A percentile compares a stretch with the other conserved stretches of the same genome.
phyloP scores from a whole-genome alignment of 306 rosid genomes.

The Quercus glauca region DNA sequence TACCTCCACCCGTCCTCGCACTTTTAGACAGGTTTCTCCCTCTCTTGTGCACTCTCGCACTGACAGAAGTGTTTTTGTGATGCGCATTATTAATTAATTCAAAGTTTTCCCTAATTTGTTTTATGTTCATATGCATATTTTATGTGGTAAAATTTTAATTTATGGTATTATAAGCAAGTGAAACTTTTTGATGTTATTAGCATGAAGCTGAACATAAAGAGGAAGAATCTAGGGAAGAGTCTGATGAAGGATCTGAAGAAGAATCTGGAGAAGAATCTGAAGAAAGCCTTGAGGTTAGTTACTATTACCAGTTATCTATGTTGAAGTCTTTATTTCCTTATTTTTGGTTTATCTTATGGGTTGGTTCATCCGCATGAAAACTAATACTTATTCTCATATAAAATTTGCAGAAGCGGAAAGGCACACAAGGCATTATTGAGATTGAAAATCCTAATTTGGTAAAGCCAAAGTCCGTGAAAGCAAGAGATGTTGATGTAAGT shows the following conservation, averaged over 20 bases:
- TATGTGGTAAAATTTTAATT: neutral
- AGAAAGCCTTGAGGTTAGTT: constrained; percentile 31
- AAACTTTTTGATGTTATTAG: constrained; percentile 37
- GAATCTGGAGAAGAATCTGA: constrained; percentile 13
- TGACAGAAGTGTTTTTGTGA: neutral
- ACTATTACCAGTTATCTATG: neutral
- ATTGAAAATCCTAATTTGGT: constrained; percentile 93
- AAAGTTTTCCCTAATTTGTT: neutral
- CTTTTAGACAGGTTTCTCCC: constrained; percentile 60
- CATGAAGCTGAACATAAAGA: constrained; percentile 58
- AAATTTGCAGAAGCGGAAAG: constrained; percentile 68
- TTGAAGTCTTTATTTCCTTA: neutral
- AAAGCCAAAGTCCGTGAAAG: constrained; percentile 70
- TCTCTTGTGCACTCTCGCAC: neutral
- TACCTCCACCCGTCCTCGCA: constrained; percentile 69
- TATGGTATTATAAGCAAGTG: constrained; percentile 11
- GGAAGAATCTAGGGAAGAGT: constrained; percentile 50
- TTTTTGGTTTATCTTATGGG: constrained; percentile 4
- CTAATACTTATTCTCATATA: constrained; percentile 14
- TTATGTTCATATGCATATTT: neutral
- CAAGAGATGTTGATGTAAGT: constrained; percentile 76
- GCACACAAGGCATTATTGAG: constrained; percentile 79
- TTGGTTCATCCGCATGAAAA: neutral
- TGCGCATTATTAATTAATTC: neutral
- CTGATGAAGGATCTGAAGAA: constrained; percentile 58